Evolutionary conservation across 1,139 yeast genomes (phyloP).

Genomic region (Lodderomyces orthopsilosis): DNA sequence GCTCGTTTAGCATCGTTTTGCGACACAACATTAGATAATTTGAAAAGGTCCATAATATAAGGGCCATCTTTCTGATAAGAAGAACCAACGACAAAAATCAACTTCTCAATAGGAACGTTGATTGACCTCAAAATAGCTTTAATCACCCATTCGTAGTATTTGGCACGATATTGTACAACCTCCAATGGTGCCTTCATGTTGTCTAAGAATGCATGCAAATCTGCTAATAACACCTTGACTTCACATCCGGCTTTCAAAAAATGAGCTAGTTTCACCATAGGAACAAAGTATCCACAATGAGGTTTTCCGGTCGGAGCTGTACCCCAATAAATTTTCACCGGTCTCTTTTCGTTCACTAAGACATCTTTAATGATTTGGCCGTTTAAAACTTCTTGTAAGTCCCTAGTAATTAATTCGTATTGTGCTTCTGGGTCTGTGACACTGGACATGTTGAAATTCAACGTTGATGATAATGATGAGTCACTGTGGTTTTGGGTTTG

Average conservation of each 20-base stretch:
- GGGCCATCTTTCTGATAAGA: constrained; percentile 76
- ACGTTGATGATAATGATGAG: too few relatives aligned
- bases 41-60: constrained; percentile 87
- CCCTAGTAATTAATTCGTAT: constrained; percentile 74
- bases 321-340: constrained; percentile 93
- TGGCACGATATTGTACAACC: constrained; percentile 82
- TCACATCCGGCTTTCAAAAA: constrained; percentile 95
- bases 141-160: constrained; percentile 79
- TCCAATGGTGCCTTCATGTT: constrained; percentile 98
- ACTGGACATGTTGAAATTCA: neutral
- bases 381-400: constrained; percentile 88
- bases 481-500: too few relatives aligned
- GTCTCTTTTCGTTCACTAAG: constrained; percentile 76
- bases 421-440: constrained; percentile 52
- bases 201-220: constrained; percentile 93
- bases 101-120: constrained; percentile 87
- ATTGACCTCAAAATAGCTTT: constrained; percentile 82
- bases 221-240: constrained; percentile 91
- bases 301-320: constrained; percentile 83
- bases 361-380: constrained; percentile 84
- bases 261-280: constrained; percentile 95
- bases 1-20: constrained; percentile 98
- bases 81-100: constrained; percentile 82
- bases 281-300: constrained; percentile 97
- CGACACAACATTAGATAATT: constrained; percentile 75